Base-by-base conservation (phyloP, 768 basidiomycete species). In the Saitozyma podzolica region DNA sequence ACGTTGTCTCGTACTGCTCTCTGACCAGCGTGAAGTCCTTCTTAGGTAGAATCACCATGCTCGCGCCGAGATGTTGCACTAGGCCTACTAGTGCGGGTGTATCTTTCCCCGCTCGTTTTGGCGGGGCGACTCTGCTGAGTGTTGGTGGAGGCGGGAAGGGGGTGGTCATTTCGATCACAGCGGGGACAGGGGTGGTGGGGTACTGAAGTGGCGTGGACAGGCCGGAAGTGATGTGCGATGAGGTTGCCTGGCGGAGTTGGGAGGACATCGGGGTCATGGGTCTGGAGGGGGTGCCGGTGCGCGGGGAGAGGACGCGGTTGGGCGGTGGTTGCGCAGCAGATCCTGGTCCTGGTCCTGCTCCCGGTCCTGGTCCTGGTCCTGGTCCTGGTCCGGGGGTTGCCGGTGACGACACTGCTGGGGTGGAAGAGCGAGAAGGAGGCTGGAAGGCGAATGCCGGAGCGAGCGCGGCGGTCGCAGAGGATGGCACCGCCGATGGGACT, bases 221-320 rank as follows among this genome's bases (percentile, higher is more conserved):
- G 29, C 29, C 29, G 29, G 29, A 29, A 2, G 29, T 29, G 29
- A 58, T 29, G 37, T 60, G 17, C 9, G 62, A 54, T 11, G 40
- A 40, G n/a, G 62, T 56, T 1, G 74, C 74, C 53, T 64, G 67
- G 29, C 72, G 61, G 5, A 76, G 51, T 45, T 73, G 72, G 20
- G 59, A 55, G 8, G 63, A 59, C 9, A 73, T 51, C 14, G 74
- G 69, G 9, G 69, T 69, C 48, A 65, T 58, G 1, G 70, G 65
- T 48, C 66, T 19, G 0, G 69, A 71, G n/a, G 61, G 53, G 16
- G 53, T 19, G 48, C 43, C 11, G 43, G 7, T 47, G 57, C n/a
- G 17, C 19, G 51, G 41, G 53, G 60, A 53, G 65, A 62, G 48
- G 52, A 51, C 43, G 19, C 13, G 61, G 50, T n/a, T 39, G 42